Evolutionary conservation across 139 green algal species (phyloP).

Genomic region (Asterochloris erici): DNA sequence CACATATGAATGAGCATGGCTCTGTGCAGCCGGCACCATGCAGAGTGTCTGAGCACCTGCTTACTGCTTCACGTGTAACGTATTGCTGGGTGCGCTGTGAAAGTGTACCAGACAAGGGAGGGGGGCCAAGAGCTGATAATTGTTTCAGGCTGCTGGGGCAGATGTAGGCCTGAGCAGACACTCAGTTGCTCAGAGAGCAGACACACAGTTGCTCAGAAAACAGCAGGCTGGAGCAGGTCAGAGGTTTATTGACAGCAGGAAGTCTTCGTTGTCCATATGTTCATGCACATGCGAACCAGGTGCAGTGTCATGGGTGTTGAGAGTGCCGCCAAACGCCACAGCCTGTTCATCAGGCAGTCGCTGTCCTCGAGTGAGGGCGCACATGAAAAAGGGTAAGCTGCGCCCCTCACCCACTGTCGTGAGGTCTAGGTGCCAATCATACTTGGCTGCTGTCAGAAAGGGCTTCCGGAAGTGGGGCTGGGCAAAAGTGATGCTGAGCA

Average conservation of each 20-base stretch:
- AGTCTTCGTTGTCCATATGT: conserved; percentile 29
- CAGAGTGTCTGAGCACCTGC: too few relatives aligned
- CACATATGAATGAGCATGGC: too few relatives aligned
- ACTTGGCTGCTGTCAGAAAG: conserved; percentile 19
- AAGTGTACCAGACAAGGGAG: too few relatives aligned
- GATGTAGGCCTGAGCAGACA: too few relatives aligned
- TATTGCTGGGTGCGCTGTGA: too few relatives aligned
- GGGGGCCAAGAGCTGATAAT: too few relatives aligned
- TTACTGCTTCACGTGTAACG: too few relatives aligned
- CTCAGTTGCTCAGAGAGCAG: too few relatives aligned
- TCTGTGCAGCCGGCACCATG: too few relatives aligned
- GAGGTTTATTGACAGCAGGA: conserved; percentile 15
- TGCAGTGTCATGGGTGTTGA: not conserved
- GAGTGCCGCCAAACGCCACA: not conserved
- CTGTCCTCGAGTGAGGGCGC: conserved; percentile 8
- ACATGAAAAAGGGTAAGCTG: conserved; percentile 23
- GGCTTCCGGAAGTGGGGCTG: conserved; percentile 51
- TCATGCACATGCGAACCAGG: conserved; percentile 12
- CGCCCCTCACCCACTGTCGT: conserved; percentile 12
- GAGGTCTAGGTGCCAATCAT: conserved; percentile 6
- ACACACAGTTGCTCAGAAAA: too few relatives aligned
- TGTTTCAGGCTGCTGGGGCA: too few relatives aligned
- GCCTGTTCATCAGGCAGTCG: not conserved
- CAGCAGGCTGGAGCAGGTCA: not conserved
- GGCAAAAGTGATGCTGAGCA: conserved; percentile 51